Percentiles rank a stretch among this genome's conserved stretches.
Evolutionary conservation across 257 asterid species (phyloP).

Genomic region (Primulina eburnea): DNA sequence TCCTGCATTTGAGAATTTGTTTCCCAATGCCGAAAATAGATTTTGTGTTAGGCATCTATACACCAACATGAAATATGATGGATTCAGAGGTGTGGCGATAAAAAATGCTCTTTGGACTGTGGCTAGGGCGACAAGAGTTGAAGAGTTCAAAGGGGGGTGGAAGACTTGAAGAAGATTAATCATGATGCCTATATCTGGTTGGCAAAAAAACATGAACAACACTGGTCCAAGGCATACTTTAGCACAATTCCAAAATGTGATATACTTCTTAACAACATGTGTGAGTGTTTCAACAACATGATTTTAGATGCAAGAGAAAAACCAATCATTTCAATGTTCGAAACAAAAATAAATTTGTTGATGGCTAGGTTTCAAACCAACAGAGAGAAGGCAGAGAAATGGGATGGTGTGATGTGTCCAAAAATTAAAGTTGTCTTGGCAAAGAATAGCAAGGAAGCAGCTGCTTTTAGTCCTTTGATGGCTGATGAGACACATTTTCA

Average conservation of each 20-base stretch:
- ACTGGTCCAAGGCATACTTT: constrained; percentile 1
- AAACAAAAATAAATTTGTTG: not conserved
- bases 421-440: not conserved
- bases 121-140: not conserved
- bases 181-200: constrained; percentile 2
- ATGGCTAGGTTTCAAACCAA: not conserved
- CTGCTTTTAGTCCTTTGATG: not conserved
- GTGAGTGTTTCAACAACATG: not conserved
- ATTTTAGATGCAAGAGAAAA: not conserved
- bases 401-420: not conserved
- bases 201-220: not conserved
- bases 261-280: not conserved
- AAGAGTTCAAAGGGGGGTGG: not conserved
- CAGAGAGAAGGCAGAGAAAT: not conserved
- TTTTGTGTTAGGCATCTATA: not conserved
- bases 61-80: not conserved
- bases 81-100: not conserved
- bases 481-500: not conserved
- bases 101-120: not conserved
- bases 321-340: not conserved
- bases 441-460: not conserved
- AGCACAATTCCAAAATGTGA: not conserved
- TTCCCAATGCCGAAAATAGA: not conserved
- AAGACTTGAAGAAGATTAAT: not conserved
- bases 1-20: not conserved